Base-by-base conservation (phyloP, 768 basidiomycete species). In the Suillus plorans region DNA sequence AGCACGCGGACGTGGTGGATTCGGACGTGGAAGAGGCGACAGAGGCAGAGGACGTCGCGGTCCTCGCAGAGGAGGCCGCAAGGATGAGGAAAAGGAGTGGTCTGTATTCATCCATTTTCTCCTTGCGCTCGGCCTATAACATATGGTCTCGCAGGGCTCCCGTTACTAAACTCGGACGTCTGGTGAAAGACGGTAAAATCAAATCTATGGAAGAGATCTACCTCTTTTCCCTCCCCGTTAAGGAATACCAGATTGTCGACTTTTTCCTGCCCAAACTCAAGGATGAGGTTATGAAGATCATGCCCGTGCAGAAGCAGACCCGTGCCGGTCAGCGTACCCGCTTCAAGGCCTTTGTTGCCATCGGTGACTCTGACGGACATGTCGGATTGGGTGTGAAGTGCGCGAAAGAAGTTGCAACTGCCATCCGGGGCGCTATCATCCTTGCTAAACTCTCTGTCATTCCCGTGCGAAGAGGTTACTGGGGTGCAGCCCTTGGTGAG, bases 61-160 rank as follows among this genome's bases (percentile, higher is more conserved):
- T 59, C 92, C 94, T 71, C 90, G 97, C 72, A 91, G 97, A 71
- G 97, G 97, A 64, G 94, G 93, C 65, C 94, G 95, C 85, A 98
- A 97, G 85, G 97, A 99, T 75, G 97, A 99, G 80, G 97, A 99
- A 83, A 98, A 99, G 85, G 97, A 99, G 80, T 99, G 97, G 97
- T 97, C 78, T 79, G 84, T 79, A 37, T 37, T 8, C 22, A 39
- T 47, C 47, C 9, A n/a, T 57, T 41, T 57, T 65, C 39, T 63
- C 47, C 60, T 52, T 45, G 2, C 52, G 22, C 20, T 22, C 28
- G 65, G 47, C 42, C 61, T 52, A 60, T 64, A 68, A 60, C 65
- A 66, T n/a, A 20, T 45, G 44, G 55, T 57, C 57, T 66, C 28
- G 4, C 71, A 95, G 94, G 95, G 89, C 89, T 67, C 97, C 97